A percentile compares a stretch with the other conserved stretches of the same genome.
Evolutionary conservation across 768 basidiomycete species (phyloP).

Genomic region (Agaricus sinodeliciosus): DNA sequence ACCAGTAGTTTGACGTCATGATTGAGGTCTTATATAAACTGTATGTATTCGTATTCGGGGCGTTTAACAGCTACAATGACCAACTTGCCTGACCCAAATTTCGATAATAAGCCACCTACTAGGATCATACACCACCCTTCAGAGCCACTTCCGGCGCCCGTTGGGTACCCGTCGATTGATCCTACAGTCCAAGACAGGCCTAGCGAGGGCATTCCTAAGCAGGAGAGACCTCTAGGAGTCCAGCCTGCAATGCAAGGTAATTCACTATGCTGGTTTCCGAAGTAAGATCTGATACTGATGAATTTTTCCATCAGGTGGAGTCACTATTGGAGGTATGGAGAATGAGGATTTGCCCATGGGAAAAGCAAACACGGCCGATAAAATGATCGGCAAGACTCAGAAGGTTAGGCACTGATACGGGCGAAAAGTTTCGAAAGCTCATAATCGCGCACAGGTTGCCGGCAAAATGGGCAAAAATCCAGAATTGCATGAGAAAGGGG

Average conservation of each 20-base stretch:
- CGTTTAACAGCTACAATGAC: not conserved
- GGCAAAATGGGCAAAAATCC: conserved; percentile 43
- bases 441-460: conserved; percentile 17
- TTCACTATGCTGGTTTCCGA: not conserved
- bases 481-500: conserved; percentile 50
- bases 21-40: not conserved
- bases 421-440: not conserved
- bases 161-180: conserved; percentile 13
- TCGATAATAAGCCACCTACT: conserved; percentile 4
- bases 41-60: not conserved
- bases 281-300: not conserved
- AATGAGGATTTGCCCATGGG: conserved; percentile 25
- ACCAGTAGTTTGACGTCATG: too few relatives aligned
- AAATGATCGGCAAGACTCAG: conserved; percentile 51
- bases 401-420: conserved; percentile 28
- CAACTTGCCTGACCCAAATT: conserved; percentile 7
- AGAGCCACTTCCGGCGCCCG: conserved; percentile 42
- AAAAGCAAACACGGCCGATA: conserved; percentile 42
- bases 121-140: conserved; percentile 40
- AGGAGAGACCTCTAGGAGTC: conserved; percentile 7
- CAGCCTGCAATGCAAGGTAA: conserved; percentile 5
- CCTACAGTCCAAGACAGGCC: not conserved
- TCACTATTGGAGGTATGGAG: conserved; percentile 24
- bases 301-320: conserved; percentile 21
- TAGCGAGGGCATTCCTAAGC: not conserved